Evolutionary conservation across 1,284 basidiomycete species (phyloP).

Genomic region (Puccinia polysora): DNA sequence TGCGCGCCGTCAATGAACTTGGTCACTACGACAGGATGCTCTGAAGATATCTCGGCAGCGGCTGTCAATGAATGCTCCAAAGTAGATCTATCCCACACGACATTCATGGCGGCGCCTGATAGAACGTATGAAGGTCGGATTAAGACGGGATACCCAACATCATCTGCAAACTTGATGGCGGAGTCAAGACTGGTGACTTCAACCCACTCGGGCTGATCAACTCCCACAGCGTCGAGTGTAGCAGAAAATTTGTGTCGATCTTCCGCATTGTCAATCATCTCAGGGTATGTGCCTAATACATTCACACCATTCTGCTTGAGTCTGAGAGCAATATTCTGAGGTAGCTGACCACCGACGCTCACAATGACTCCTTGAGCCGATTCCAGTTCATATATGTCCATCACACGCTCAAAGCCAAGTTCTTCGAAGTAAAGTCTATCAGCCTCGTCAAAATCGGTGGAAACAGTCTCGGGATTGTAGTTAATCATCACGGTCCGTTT

Average conservation of each 20-base stretch:
- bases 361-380: constrained; percentile 87
- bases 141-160: constrained; percentile 87
- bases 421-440: constrained; percentile 98
- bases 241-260: constrained; percentile 99
- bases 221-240: constrained; percentile 86
- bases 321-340: constrained; percentile 96
- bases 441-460: constrained; percentile 98
- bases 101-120: constrained; percentile 99
- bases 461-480: constrained; percentile 99
- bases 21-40: constrained; percentile 95
- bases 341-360: constrained; percentile 93
- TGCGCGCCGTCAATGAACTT: constrained; percentile 98
- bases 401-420: constrained; percentile 92
- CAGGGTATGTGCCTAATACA: constrained; percentile 92
- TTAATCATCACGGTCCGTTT: constrained; percentile 98
- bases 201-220: constrained; percentile 95
- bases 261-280: constrained; percentile 93
- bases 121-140: constrained; percentile 96
- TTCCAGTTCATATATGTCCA: constrained; percentile 99
- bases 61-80: constrained; percentile 89
- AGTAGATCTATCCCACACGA: constrained; percentile 84
- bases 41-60: constrained; percentile 88
- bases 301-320: constrained; percentile 85
- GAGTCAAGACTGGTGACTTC: constrained; percentile 83
- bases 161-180: constrained; percentile 83